phyloP scores from a whole-genome alignment of 257 asterid species.

The Eucommia ulmoides region DNA sequence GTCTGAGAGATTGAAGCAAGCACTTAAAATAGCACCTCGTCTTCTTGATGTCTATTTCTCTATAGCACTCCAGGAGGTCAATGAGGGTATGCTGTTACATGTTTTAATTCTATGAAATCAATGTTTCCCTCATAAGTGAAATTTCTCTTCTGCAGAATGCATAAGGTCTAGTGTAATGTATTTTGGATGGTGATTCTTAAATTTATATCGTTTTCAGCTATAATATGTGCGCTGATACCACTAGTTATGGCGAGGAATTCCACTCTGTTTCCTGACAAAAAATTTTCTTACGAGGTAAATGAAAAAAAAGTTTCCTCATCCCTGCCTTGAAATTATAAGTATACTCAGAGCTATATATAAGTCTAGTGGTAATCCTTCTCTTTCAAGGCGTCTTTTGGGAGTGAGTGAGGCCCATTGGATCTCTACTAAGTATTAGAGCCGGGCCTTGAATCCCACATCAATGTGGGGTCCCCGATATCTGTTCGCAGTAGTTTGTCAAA shows the following conservation, averaged over 20 bases:
- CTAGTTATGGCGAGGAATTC: conserved; percentile 75
- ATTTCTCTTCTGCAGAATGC: not conserved
- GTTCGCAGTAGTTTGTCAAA: too few species aligned
- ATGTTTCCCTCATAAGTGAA: not conserved
- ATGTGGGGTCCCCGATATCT: too few species aligned
- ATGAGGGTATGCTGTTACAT: conserved; percentile 43
- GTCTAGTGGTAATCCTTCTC: too few species aligned
- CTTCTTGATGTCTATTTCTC: conserved; percentile 68
- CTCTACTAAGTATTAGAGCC: too few species aligned
- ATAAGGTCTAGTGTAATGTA: not conserved
- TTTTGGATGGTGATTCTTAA: not conserved
- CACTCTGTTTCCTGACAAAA: conserved; percentile 68
- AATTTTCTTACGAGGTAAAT: conserved; percentile 65
- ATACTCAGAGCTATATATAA: too few species aligned
- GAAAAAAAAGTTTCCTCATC: too few species aligned
- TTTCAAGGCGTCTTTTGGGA: too few species aligned
- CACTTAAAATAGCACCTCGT: conserved; percentile 63
- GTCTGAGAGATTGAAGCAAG: conserved; percentile 72
- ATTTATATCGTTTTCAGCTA: conserved; percentile 34
- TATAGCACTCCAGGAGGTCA: conserved; percentile 52
- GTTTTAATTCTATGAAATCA: conserved; percentile 1
- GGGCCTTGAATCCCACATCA: too few species aligned
- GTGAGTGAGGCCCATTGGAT: too few species aligned
- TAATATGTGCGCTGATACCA: conserved; percentile 77
- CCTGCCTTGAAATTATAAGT: too few species aligned